Conservation (phyloP, 140 eudicot species). For the Bidens hawaiensis region DNA sequence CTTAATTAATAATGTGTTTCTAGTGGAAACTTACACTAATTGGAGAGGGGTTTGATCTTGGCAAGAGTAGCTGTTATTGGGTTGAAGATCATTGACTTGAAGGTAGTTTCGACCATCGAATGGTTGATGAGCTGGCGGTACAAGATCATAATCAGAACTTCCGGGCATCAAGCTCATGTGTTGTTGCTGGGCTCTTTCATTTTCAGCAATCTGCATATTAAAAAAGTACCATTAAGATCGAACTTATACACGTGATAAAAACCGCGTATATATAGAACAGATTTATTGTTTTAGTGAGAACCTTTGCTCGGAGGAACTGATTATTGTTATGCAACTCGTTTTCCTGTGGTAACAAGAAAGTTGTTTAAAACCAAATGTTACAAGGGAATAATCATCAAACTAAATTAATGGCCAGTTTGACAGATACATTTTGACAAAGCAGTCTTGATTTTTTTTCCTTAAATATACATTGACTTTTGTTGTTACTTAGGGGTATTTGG, state of each 20-base stretch:
- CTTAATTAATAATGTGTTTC: background rate
- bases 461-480: too few species aligned
- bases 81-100: constrained; percentile 65
- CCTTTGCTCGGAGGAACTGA: constrained; percentile 95
- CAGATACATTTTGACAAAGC: too few species aligned
- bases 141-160: constrained; percentile 58
- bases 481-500: too few species aligned
- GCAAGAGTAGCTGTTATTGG: constrained; percentile 55
- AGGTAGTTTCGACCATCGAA: constrained; percentile 77
- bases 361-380: too few species aligned
- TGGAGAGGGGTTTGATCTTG: constrained; percentile 80
- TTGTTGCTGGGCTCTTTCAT: constrained; percentile 79
- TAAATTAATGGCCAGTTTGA: too few species aligned
- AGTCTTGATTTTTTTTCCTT: too few species aligned
- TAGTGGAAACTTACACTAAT: constrained; percentile 43
- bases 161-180: constrained; percentile 93
- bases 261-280: too few species aligned
- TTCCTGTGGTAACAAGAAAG: constrained; percentile 50
- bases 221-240: too few species aligned
- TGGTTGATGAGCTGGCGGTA: constrained; percentile 47
- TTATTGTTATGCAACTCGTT: constrained; percentile 72
- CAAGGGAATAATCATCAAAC: too few species aligned
- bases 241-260: too few species aligned
- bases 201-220: constrained; percentile 59
- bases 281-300: too few species aligned